Evolutionary conservation across 1,284 basidiomycete genomes (phyloP).

Genomic region (Tylopilus orsonianus): DNA sequence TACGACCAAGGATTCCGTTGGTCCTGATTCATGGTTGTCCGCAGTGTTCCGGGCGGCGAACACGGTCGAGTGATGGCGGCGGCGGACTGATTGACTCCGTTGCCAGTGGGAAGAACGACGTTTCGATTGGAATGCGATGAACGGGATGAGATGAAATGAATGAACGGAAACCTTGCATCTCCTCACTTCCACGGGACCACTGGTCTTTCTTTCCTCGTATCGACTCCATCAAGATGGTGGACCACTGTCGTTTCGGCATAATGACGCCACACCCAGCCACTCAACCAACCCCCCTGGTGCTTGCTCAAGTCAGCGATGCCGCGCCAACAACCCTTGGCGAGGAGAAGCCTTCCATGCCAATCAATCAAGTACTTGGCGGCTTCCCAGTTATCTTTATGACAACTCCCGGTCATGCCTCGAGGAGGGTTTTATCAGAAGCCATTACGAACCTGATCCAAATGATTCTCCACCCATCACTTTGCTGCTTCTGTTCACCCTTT

Average conservation of each 20-base stretch:
- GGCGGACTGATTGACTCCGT: conserved; percentile 4
- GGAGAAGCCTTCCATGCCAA: conserved; percentile 15
- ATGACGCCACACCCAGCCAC: neutral
- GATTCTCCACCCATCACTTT: neutral
- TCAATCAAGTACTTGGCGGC: conserved; percentile 23
- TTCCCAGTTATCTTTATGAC: conserved; percentile 13
- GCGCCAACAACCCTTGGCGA: conserved; percentile 13
- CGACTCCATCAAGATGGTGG: conserved; percentile 3
- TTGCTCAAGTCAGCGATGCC: neutral
- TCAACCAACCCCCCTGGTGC: neutral
- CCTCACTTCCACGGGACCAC: neutral
- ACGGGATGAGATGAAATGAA: conserved; percentile 13
- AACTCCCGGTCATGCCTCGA: conserved; percentile 12
- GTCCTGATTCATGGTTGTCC: neutral
- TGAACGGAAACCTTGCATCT: neutral
- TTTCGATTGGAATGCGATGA: conserved; percentile 15
- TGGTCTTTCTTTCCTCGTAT: neutral
- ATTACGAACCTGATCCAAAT: conserved; percentile 2
- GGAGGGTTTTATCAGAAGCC: conserved; percentile 18
- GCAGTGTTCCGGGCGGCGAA: conserved; percentile 16
- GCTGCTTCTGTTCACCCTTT: neutral
- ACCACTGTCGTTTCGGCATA: neutral
- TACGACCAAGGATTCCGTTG: too few relatives aligned
- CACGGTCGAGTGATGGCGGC: neutral
- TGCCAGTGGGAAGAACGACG: conserved; percentile 10